Base-by-base conservation (phyloP, 2,329 filamentous ascomycete genomes). In the Geosmithia morbida region DNA sequence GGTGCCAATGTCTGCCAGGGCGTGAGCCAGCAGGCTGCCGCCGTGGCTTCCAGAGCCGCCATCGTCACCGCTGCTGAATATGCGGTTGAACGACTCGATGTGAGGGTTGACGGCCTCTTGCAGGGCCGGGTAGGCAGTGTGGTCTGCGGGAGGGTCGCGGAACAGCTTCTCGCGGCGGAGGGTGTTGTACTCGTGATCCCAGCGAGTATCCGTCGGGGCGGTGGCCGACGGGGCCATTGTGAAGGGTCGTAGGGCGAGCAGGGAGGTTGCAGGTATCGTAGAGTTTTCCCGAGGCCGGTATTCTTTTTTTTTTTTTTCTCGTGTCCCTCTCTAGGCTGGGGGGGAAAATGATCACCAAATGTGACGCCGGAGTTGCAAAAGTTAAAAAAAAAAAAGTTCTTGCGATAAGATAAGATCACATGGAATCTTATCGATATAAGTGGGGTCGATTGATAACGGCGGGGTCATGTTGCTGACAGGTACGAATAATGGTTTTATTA, bases 11-110 rank as follows among this genome's bases (percentile, higher is more conserved):
- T 98, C 92, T 59, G 77, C 79, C 51, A 97, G 64, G 13, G 76
- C 88, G 53, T 87, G 81, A 45, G 84, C 77, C 47, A 98, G 59
- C 49, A 80, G 61, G 33, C 33, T 37, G 4, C 22, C 33, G 11
- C 14, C 33, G 33, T 13, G 33, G 11, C 33, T 13, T 6, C 33
- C 11, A 13, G 33, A 11, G 42, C 70, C 64, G 14, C 61, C 62
- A 52, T 64, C 66, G 45, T 85, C 87, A 64, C 83, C 75, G 49
- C 75, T 71, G 30, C 81, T 77, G 61, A 96, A 94, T 44, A 97
- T 74, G 46, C 81, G 81, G 70, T 98, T 95, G 77, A 96, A 98
- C 7, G 92, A 92, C 59, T 96, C 83, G 56, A 97, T 84, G 65
- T 98, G 92, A 45, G 92, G 92, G 54, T 85, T 75, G 50, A 97